Evolutionary conservation across 352 stramenopile species (phyloP), one percentile per base, ranked within the genome.

Genomic region (Blastocystis sp.): DNA sequence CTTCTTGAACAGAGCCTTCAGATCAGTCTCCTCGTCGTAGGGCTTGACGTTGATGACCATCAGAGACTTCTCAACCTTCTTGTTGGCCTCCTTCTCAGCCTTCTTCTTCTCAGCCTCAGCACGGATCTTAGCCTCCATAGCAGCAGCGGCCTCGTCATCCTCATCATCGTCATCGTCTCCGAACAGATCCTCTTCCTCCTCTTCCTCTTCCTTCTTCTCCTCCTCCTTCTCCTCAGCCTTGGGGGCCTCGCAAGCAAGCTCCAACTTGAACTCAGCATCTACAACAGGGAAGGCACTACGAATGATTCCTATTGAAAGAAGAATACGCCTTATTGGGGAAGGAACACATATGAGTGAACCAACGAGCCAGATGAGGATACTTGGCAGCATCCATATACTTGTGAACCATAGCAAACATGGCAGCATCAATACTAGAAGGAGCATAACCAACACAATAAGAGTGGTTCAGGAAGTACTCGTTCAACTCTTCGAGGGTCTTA

Each of bases 21-120:
- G 69, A 58, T 80, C 69, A 7, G 69, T 80, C 54, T 80, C 69
- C 46, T 59, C 69, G 46, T 80, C 69, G 54, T 57, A 66, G 54
- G 69, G 69, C 69, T 80, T 80, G 69, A 80, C 46, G 54, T 80
- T 32, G 54, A 80, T 59, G n/a, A 80, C 35, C 46, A 58, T 14
- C 54, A 66, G 35, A n/a, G 35, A 58, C 54, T 39, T 80, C 46
- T 39, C 69, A 12, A 59, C 35, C 46, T 59, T 59, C 49, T 77
- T 63, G 65, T 77, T 77, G 12, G 39, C 49, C 65, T 77, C 49
- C 39, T 54, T 63, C 49, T 51, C 65, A 27, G 39, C 65, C 71
- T 83, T 83, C 71, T 83, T 83, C 71, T 83, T 83, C 71, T 83
- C 57, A 52, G 71, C 71, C 52, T 83, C 71, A 69, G 71, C 71